These are phyloP conservation scores for Beauveria asiatica DNA, from an alignment of 2,329 filamentous ascomycete genomes.

Conservation along the genomic window DNA sequence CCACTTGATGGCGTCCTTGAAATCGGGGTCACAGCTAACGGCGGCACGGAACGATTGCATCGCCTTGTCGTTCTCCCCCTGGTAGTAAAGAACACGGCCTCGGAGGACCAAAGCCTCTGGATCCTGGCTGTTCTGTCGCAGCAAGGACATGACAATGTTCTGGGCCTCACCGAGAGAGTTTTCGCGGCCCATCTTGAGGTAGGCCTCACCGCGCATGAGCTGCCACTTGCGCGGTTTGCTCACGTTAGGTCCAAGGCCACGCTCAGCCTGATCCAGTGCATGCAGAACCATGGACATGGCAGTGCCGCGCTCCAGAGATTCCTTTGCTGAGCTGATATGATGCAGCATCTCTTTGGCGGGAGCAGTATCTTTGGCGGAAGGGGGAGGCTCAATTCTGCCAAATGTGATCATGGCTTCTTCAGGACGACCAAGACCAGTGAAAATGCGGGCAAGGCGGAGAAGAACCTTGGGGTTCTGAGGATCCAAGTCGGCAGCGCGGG, in stretches of 20 bases:
- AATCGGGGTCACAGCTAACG: constrained; percentile 84
- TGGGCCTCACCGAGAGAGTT: constrained; percentile 88
- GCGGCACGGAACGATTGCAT: constrained; percentile 88
- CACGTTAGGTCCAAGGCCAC: constrained; percentile 65
- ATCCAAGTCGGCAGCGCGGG: constrained; percentile 72
- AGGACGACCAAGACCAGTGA: constrained; percentile 78
- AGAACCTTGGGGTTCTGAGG: constrained; percentile 81
- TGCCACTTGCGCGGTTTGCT: constrained; percentile 86
- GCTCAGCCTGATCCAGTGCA: constrained; percentile 84
- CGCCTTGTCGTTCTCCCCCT: constrained; percentile 93
- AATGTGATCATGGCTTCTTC: constrained; percentile 81
- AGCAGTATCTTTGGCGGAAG: constrained; percentile 76
- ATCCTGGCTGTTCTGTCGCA: constrained; percentile 82
- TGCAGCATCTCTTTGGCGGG: constrained; percentile 78
- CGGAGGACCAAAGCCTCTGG: constrained; percentile 88
- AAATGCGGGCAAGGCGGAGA: constrained; percentile 79
- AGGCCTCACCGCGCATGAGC: constrained; percentile 83
- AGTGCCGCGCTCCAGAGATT: constrained; percentile 64
- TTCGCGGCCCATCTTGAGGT: constrained; percentile 82
- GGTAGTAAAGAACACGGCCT: constrained; percentile 77
- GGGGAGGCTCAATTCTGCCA: constrained; percentile 67
- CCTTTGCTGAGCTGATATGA: constrained; percentile 71
- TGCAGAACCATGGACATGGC: constrained; percentile 87
- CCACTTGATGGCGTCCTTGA: constrained; percentile 79
- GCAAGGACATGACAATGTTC: constrained; percentile 79